A percentile compares a stretch with the other conserved stretches of the same genome.
phyloP scores from a whole-genome alignment of 805 yeast species.

The Komagataella kurtzmanii region DNA sequence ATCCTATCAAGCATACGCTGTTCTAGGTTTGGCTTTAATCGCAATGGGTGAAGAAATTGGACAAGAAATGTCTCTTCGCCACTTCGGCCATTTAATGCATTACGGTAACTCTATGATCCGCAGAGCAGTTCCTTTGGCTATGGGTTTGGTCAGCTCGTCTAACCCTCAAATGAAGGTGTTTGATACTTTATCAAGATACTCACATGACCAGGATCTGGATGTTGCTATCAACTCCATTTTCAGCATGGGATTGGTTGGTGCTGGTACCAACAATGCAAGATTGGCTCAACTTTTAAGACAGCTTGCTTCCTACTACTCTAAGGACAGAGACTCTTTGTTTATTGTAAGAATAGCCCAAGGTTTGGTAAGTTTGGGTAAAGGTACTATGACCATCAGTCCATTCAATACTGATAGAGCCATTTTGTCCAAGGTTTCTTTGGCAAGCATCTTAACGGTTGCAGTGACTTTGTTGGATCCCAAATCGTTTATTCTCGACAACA shows the following conservation, averaged over 20 bases:
- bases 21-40: conserved; percentile 84
- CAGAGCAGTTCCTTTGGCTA: conserved; percentile 94
- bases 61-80: conserved; percentile 93
- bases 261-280: conserved; percentile 98
- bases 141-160: conserved; percentile 88
- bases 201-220: conserved; percentile 90
- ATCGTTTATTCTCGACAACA: conserved; percentile 61
- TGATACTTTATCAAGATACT: conserved; percentile 89
- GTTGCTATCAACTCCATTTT: conserved; percentile 92
- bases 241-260: conserved; percentile 96
- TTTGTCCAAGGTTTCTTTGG: conserved; percentile 78
- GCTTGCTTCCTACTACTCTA: conserved; percentile 82
- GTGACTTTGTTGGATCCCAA: conserved; percentile 80
- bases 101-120: conserved; percentile 87
- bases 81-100: conserved; percentile 95
- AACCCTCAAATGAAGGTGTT: conserved; percentile 95
- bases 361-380: conserved; percentile 88
- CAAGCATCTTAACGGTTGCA: conserved; percentile 74
- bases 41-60: conserved; percentile 98
- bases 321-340: conserved; percentile 82
- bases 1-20: conserved; percentile 75
- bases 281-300: conserved; percentile 92
- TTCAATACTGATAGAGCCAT: conserved; percentile 82
- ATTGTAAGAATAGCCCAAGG: conserved; percentile 95
- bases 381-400: conserved; percentile 81